A percentile compares a stretch with the other conserved stretches of the same genome.
Evolutionary conservation across 768 basidiomycete species (phyloP).

Genomic region (Serendipita sp.): DNA sequence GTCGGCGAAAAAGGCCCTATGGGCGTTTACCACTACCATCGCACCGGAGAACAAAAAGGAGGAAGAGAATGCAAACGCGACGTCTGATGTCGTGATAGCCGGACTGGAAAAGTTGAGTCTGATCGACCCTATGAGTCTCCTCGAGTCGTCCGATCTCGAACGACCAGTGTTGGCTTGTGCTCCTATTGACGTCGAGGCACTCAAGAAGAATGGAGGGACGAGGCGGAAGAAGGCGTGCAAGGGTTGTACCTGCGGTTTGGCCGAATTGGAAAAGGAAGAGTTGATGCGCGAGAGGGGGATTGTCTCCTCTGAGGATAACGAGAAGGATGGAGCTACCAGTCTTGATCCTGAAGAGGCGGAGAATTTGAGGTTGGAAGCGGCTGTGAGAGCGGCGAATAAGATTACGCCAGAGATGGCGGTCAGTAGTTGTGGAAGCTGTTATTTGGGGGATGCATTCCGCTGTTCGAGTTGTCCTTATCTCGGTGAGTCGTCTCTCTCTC

Average conservation of each 20-base stretch:
- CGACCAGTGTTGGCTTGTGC: conserved; percentile 23
- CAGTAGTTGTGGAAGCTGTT: conserved; percentile 95
- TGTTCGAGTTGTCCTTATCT: conserved; percentile 93
- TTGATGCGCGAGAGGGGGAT: conserved; percentile 45
- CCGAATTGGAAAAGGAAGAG: conserved; percentile 84
- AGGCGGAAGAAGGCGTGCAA: conserved; percentile 88
- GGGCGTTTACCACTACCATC: conserved; percentile 20
- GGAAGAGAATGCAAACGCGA: background rate
- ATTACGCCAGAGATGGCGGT: conserved; percentile 33
- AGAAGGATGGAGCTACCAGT: conserved; percentile 25
- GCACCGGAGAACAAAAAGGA: too few relatives aligned
- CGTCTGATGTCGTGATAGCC: background rate
- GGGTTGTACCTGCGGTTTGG: conserved; percentile 89
- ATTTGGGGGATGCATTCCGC: conserved; percentile 93
- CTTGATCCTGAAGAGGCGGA: conserved; percentile 35
- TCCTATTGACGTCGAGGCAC: conserved; percentile 13
- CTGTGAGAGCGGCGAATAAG: conserved; percentile 59
- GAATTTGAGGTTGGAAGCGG: conserved; percentile 33
- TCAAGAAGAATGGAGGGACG: conserved; percentile 23
- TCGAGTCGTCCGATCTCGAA: conserved; percentile 25
- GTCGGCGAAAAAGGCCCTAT: conserved; percentile 25
- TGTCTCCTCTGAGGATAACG: conserved; percentile 46
- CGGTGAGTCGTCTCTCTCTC: conserved; percentile 61
- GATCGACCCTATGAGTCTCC: conserved; percentile 24
- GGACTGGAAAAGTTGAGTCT: conserved; percentile 15